A percentile compares a stretch with the other conserved stretches of the same genome.
phyloP scores from a whole-genome alignment of 1,284 basidiomycete genomes.

The Ganoderma resinaceum region DNA sequence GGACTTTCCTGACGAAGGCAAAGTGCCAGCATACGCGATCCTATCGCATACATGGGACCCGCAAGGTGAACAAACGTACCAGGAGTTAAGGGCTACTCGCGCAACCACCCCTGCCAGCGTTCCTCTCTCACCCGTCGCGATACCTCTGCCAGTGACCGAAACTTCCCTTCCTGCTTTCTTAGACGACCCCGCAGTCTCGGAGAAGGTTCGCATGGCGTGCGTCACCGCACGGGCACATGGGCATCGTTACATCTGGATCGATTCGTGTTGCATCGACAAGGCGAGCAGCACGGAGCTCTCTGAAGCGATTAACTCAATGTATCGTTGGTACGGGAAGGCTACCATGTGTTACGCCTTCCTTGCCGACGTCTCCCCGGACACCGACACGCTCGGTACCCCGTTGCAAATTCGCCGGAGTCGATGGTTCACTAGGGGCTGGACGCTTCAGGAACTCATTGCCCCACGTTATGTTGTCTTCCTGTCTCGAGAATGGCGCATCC shows the following conservation, averaged over 20 bases:
- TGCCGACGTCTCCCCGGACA: constrained; percentile 1
- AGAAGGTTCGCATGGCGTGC: constrained; percentile 4
- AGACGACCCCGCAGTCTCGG: neutral
- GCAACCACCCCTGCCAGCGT: neutral
- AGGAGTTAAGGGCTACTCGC: neutral
- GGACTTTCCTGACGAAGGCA: neutral
- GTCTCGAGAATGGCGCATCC: neutral
- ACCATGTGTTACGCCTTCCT: constrained; percentile 8
- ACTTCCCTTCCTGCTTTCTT: neutral
- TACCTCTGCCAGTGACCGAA: neutral
- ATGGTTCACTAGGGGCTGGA: constrained; percentile 4
- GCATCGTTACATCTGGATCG: constrained; percentile 5
- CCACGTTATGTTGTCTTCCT: constrained; percentile 1
- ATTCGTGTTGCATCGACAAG: constrained; percentile 14
- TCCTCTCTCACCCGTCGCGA: neutral
- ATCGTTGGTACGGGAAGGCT: constrained; percentile 1
- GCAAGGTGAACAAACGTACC: constrained; percentile 4
- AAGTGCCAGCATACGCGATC: neutral
- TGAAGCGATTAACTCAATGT: constrained; percentile 12
- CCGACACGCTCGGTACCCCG: neutral
- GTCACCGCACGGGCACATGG: neutral
- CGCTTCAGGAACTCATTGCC: constrained; percentile 1
- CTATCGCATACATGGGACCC: constrained; percentile 6
- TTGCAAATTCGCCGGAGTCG: neutral
- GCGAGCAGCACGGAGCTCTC: constrained; percentile 9